Conservation (phyloP, 768 basidiomycete genomes). For the Leccinum sublutescens region DNA sequence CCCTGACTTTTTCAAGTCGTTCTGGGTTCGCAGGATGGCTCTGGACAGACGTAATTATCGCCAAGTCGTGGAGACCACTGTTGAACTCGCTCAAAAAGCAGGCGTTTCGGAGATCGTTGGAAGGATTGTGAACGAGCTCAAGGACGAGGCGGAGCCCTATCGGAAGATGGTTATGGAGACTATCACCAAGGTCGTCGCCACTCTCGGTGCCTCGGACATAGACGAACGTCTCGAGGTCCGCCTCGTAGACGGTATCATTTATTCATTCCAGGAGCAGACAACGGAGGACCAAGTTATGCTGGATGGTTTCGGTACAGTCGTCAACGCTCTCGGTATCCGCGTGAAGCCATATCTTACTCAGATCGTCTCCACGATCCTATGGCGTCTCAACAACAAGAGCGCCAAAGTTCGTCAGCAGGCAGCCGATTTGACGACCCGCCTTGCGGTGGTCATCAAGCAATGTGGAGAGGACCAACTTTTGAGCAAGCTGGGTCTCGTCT, state of each 20-base stretch:
- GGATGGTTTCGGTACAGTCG: constrained; percentile 96
- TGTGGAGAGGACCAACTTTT: constrained; percentile 95
- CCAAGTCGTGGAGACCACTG: constrained; percentile 98
- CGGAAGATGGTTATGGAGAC: constrained; percentile 99
- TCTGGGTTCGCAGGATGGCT: constrained; percentile 99
- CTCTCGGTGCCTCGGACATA: constrained; percentile 94
- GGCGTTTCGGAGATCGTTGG: constrained; percentile 97
- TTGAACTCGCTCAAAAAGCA: constrained; percentile 95
- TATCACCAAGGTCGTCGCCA: constrained; percentile 92
- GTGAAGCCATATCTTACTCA: constrained; percentile 99
- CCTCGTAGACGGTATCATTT: constrained; percentile 97
- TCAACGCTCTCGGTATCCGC: constrained; percentile 93
- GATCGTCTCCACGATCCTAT: constrained; percentile 97
- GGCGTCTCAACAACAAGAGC: constrained; percentile 99
- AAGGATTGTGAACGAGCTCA: constrained; percentile 63
- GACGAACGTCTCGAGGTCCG: constrained; percentile 94
- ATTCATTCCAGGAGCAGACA: constrained; percentile 99
- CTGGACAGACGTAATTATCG: constrained; percentile 94
- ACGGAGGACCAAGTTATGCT: constrained; percentile 99
- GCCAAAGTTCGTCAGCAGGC: constrained; percentile 99
- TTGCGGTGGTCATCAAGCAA: constrained; percentile 98
- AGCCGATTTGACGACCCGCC: constrained; percentile 93
- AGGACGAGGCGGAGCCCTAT: constrained; percentile 69
- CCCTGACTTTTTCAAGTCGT: constrained; percentile 98
- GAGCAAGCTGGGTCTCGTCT: constrained; percentile 92